Base-by-base conservation (phyloP, 2,329 filamentous ascomycete genomes). In the Lojkania enalia region DNA sequence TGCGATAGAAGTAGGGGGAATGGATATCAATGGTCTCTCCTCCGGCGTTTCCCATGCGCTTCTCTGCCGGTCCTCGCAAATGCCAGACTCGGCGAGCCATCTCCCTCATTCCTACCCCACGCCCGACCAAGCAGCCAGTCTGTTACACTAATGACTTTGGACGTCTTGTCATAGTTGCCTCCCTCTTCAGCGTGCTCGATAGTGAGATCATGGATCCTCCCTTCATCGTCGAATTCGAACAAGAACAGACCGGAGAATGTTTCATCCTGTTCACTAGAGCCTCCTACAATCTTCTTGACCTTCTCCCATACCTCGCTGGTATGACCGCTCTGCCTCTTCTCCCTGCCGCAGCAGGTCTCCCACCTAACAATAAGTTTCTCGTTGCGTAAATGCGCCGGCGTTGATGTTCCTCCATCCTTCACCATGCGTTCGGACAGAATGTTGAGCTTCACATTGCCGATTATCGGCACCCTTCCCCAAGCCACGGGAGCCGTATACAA, bases 401-500 rank as follows among this genome's bases (percentile, higher is more conserved):
- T 65, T 5, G 63, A 51, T 13, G 55, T 63, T 30, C 70, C 79
- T 71, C 63, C 78, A 48, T 82, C 80, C 45, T 72, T 69, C 13
- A 86, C 82, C 81, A 99, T 94, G 57, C 92, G 87, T 75, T 96
- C 91, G 11, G 88, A 92, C 14, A 95, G 71, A 40, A 99, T 94
- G 58, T 89, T 84, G 9, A 99, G 80, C 57, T 84, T 85, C 33
- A 96, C 89, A 61, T 96, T 95, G 55, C 92, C 91, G 21, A 96
- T 81, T 15, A 97, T 82, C 2, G 94, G 94, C 1, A 99, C 80
- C 20, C 88, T 84, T 61, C 95, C 95, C 94, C 94, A 99, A 20
- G 91, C 92, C 39, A 99, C 86, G 0, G 94, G 94, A 0, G 91
- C 90, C 0, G 94, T 96, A 91, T 91, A 97, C 27, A 99, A 77